Evolutionary conservation across 2,329 filamentous ascomycete genomes (phyloP).

Genomic region (Mollisia scopiformis): DNA sequence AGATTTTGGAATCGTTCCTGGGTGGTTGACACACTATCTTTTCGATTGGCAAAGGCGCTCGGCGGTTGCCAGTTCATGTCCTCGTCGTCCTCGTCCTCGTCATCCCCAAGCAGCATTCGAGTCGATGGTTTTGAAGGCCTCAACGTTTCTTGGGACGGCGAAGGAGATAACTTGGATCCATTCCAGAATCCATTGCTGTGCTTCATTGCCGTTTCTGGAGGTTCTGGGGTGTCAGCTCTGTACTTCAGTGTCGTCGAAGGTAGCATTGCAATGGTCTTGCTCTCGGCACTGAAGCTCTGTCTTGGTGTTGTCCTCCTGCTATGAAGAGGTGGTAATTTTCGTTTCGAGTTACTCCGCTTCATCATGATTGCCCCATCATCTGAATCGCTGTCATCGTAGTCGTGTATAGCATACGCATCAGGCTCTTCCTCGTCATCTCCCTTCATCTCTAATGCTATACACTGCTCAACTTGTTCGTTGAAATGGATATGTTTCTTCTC

Average conservation of each 20-base stretch:
- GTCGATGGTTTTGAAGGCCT: constrained; percentile 63
- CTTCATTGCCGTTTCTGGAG: constrained; percentile 63
- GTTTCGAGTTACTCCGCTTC: constrained; percentile 69
- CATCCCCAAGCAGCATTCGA: constrained; percentile 61
- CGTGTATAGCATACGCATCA: constrained; percentile 37
- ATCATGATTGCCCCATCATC: constrained; percentile 62
- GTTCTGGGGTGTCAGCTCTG: constrained; percentile 64
- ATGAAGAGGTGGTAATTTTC: constrained; percentile 40
- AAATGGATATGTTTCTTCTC: constrained; percentile 93
- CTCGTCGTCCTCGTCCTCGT: constrained; percentile 48
- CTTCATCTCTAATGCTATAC: constrained; percentile 90
- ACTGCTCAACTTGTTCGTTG: constrained; percentile 93
- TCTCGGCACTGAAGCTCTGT: constrained; percentile 56
- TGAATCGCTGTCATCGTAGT: constrained; percentile 62
- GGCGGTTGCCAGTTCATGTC: constrained; percentile 55
- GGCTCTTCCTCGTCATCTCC: constrained; percentile 70
- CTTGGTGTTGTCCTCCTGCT: constrained; percentile 41
- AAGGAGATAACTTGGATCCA: constrained; percentile 53
- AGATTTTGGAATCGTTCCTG: constrained; percentile 34
- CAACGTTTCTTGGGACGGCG: constrained; percentile 80
- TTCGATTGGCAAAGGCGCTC: constrained; percentile 30
- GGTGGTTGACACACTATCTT: constrained; percentile 32
- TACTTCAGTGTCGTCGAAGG: constrained; percentile 68
- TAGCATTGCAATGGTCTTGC: constrained; percentile 69
- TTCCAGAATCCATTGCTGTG: constrained; percentile 55